These are phyloP conservation scores for Calonectria montana DNA, from an alignment of 2,329 filamentous ascomycete species.

Conservation along the genomic window DNA sequence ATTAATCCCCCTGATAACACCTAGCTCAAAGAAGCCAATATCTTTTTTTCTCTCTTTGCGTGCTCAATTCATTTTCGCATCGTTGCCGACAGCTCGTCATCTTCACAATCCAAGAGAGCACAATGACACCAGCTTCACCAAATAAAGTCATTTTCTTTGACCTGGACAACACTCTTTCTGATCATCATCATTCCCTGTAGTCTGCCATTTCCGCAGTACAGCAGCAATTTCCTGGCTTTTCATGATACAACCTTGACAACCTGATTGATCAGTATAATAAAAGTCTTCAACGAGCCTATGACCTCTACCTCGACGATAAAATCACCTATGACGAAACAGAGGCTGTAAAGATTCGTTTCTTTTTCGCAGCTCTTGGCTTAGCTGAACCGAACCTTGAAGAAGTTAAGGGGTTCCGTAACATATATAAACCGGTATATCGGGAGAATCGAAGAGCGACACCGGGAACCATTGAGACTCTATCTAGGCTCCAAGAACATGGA, in stretches of 20 bases:
- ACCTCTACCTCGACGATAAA: not conserved
- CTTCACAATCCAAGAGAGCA: not conserved
- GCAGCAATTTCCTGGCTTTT: not conserved
- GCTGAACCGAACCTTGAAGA: not conserved
- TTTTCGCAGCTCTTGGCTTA: not conserved
- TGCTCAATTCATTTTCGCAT: too few species aligned
- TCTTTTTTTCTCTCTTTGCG: too few species aligned
- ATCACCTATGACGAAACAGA: not conserved
- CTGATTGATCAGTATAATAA: not conserved
- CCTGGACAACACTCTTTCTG: slow-evolving; percentile 23
- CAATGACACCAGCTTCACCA: not conserved
- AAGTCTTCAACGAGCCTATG: slow-evolving; percentile 11
- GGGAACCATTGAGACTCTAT: not conserved
- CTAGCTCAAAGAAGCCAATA: too few species aligned
- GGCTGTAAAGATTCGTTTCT: not conserved
- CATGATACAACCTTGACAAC: accelerated
- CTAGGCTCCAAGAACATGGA: not conserved
- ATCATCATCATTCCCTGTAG: not conserved
- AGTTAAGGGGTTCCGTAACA: not conserved
- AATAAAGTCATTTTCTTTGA: slow-evolving; percentile 19
- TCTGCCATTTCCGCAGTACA: not conserved
- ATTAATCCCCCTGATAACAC: too few species aligned
- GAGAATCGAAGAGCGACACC: slow-evolving; percentile 1
- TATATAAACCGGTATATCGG: slow-evolving; percentile 16
- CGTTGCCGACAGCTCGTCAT: too few species aligned